Evolutionary conservation across 2,329 filamentous ascomycete genomes (phyloP), one percentile per base, ranked within the genome.

Genomic region (Pyrenophora tritici-repentis): DNA sequence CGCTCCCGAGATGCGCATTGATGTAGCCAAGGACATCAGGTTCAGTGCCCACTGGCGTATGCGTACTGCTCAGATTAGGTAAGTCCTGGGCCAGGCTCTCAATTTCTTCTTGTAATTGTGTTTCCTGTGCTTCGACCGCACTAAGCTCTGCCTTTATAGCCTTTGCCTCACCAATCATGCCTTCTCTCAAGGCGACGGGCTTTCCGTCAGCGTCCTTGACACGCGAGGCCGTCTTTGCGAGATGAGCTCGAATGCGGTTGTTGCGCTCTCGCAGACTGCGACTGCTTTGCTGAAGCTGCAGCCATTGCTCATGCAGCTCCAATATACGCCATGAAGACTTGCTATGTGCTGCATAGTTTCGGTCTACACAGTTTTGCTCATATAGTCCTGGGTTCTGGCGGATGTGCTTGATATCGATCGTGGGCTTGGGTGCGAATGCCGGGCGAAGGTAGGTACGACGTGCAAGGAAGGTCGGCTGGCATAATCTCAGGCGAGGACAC

Each of bases 331-430:
- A 79, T 2, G 84, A 79, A 42, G 81, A 77, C 12, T 77, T 73
- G 10, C 78, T 74, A 47, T 82, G 79, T 0, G 75, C 71, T 12
- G 72, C 80, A 76, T 97, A 97, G 73, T 97, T 97, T 62, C 94
- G 86, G 61, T 91, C 87, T 53, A 88, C 72, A 75, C 90, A 96
- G 68, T 95, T 97, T 60, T 87, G 80, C 62, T 88, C 83, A 78
- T 97, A 89, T 13, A 95, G 81, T 12, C 87, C 84, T 13, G 89
- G 85, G 74, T 95, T 89, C 67, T 91, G 83, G 50, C 92, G 91
- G 72, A 99, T 96, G 76, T 94, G 88, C 73, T 90, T 93, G 70
- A 96, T 82, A 76, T 97, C 89, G 60, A 95, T 82, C 39, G 83
- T 83, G 20, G 90, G 85, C 71, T 90, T 93, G 9, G 91, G 91